These are phyloP conservation scores for Lachancea waltii DNA, from an alignment of 805 yeast genomes.

Conservation along the genomic window DNA sequence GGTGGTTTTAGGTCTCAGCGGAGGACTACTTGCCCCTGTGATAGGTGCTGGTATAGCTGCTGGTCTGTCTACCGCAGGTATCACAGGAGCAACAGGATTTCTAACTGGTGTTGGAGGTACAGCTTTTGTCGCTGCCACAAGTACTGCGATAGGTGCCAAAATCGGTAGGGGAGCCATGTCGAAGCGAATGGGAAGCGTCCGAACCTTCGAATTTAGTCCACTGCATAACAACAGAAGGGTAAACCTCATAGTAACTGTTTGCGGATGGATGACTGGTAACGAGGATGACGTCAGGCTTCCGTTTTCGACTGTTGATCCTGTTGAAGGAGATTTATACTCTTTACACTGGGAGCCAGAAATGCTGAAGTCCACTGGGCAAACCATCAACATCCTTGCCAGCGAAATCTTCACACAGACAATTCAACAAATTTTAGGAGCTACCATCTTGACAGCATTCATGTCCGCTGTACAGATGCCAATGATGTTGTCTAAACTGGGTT, in stretches of 20 bases:
- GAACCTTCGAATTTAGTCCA: constrained; percentile 90
- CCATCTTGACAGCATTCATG: constrained; percentile 84
- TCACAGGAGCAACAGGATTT: constrained; percentile 87
- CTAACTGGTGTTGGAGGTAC: constrained; percentile 97
- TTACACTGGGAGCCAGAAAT: constrained; percentile 97
- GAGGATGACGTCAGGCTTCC: constrained; percentile 95
- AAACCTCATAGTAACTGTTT: constrained; percentile 77
- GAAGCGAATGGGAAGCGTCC: constrained; percentile 81
- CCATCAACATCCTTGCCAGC: constrained; percentile 85
- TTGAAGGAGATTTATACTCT: constrained; percentile 93
- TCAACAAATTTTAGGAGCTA: constrained; percentile 91
- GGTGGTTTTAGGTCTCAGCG: constrained; percentile 86
- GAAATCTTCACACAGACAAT: constrained; percentile 90
- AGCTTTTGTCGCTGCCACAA: constrained; percentile 85
- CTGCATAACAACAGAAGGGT: constrained; percentile 85
- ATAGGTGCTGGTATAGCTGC: constrained; percentile 99
- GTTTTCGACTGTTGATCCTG: constrained; percentile 93
- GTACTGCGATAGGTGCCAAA: constrained; percentile 83
- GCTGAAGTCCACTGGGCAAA: constrained; percentile 93
- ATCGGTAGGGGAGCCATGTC: constrained; percentile 85
- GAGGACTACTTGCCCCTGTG: constrained; percentile 93
- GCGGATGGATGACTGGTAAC: constrained; percentile 97
- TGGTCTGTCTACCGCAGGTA: constrained; percentile 90
- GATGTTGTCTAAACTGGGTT: constrained; percentile 82
- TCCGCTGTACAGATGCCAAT: constrained; percentile 89